phyloP scores from a whole-genome alignment of 768 basidiomycete species.

The Mycena crocata region DNA sequence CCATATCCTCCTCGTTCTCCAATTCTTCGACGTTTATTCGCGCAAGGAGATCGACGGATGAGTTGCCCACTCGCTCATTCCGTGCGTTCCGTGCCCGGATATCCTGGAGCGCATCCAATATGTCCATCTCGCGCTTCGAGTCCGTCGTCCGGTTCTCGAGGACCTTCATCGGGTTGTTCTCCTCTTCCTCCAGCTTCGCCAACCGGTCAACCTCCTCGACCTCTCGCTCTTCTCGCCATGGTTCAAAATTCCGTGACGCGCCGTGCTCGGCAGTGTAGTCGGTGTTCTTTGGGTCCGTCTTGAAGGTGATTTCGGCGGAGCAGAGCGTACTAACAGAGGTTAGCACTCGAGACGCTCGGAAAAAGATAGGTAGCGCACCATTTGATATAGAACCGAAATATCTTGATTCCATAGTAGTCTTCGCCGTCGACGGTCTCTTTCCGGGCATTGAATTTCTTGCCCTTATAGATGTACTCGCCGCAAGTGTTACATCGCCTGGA shows the following conservation, averaged over 20 bases:
- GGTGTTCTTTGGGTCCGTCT: constrained; percentile 98
- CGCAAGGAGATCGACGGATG: constrained; percentile 70
- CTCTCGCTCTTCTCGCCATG: constrained; percentile 88
- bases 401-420: constrained; percentile 98
- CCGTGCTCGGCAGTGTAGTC: constrained; percentile 96
- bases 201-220: constrained; percentile 87
- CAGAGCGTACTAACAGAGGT: constrained; percentile 80
- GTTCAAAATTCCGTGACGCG: constrained; percentile 97
- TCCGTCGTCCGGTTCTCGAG: constrained; percentile 93
- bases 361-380: constrained; percentile 63
- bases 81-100: constrained; percentile 88
- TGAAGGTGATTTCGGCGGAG: constrained; percentile 99
- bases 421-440: constrained; percentile 98
- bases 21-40: constrained; percentile 74
- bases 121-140: constrained; percentile 98
- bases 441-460: constrained; percentile 99
- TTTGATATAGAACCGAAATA: constrained; percentile 93
- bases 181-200: constrained; percentile 89
- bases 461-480: constrained; percentile 99
- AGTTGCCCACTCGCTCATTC: constrained; percentile 85
- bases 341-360: neutral
- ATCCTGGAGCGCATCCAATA: constrained; percentile 95
- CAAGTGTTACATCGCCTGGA: constrained; percentile 92
- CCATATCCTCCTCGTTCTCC: constrained; percentile 82
- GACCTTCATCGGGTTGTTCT: constrained; percentile 97